These are phyloP conservation scores for Hermanozyma aechmeae DNA, from an alignment of 805 yeast species.

Conservation along the genomic window DNA sequence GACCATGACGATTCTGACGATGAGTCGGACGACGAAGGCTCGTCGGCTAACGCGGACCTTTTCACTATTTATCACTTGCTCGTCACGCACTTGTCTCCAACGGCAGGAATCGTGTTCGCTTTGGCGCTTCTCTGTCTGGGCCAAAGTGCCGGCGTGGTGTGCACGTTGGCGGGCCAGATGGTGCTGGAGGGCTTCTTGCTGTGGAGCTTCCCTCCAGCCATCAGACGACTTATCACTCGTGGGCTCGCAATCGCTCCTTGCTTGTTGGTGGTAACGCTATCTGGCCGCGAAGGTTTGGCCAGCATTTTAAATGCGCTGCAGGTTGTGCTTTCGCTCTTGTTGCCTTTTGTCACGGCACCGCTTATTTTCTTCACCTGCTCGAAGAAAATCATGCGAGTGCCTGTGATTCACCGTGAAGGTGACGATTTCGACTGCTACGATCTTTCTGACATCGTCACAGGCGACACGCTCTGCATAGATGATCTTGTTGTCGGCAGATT, in stretches of 20 bases:
- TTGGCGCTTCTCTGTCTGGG: slow-evolving; percentile 83
- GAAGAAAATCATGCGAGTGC: slow-evolving; percentile 56
- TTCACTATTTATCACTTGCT: slow-evolving; percentile 71
- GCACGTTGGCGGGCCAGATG: slow-evolving; percentile 90
- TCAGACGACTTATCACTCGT: slow-evolving; percentile 71
- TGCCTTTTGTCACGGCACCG: slow-evolving; percentile 87
- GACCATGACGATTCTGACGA: slow-evolving; percentile 10
- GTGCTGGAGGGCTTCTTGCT: slow-evolving; percentile 82
- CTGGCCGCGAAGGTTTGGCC: slow-evolving; percentile 78
- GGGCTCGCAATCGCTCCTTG: slow-evolving; percentile 83
- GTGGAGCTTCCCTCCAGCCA: slow-evolving; percentile 77
- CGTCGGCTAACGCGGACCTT: slow-evolving; percentile 55
- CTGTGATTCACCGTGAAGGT: slow-evolving; percentile 22
- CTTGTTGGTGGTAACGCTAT: slow-evolving; percentile 55
- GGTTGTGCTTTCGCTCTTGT: slow-evolving; percentile 68
- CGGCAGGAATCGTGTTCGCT: slow-evolving; percentile 87
- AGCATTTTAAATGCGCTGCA: slow-evolving; percentile 71
- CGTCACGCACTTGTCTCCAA: slow-evolving; percentile 60
- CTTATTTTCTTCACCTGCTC: slow-evolving; percentile 72
- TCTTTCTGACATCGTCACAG: neutral
- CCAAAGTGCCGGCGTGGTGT: slow-evolving; percentile 92
- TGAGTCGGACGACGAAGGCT: slow-evolving; percentile 26
- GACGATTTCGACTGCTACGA: slow-evolving; percentile 11
- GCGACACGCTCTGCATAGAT: neutral
- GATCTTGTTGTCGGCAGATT: slow-evolving; percentile 8